phyloP scores from a whole-genome alignment of 768 basidiomycete species.

The Suillus tomentosus region DNA sequence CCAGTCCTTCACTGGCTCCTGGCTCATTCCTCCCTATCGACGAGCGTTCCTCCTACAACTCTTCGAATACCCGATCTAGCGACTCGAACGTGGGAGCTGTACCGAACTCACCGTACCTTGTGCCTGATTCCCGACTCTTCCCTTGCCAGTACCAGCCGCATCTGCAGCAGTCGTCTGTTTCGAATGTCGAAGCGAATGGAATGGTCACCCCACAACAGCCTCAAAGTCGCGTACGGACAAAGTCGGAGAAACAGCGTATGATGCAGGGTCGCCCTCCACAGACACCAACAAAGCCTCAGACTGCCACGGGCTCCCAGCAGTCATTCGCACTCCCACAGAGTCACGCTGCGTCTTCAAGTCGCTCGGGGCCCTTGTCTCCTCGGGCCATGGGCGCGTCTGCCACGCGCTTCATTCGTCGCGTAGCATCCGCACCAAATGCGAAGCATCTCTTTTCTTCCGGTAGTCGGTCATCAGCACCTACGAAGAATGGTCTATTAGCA shows the following conservation, averaged over 20 bases:
- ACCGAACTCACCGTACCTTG: conserved; percentile 29
- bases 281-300: conserved; percentile 26
- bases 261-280: conserved; percentile 49
- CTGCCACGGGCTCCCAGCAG: conserved; percentile 41
- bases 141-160: conserved; percentile 17
- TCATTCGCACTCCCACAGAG: conserved; percentile 37
- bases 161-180: conserved; percentile 12
- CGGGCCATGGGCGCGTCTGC: conserved; percentile 73
- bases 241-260: conserved; percentile 49
- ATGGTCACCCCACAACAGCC: conserved; percentile 28
- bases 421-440: conserved; percentile 95
- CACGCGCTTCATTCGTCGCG: conserved; percentile 89
- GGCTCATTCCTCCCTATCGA: conserved; percentile 54
- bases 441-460: conserved; percentile 81
- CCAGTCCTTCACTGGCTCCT: conserved; percentile 55
- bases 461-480: conserved; percentile 58
- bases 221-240: conserved; percentile 38
- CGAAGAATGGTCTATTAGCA: conserved; percentile 78
- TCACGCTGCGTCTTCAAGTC: conserved; percentile 33
- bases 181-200: conserved; percentile 22
- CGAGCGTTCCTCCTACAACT: conserved; percentile 76
- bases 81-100: conserved; percentile 56
- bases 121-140: conserved; percentile 27
- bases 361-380: conserved; percentile 61
- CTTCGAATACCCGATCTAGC: conserved; percentile 73